A percentile compares a stretch with the other conserved stretches of the same genome.
These are phyloP conservation scores for Lagenaria siceraria DNA, from an alignment of 306 rosid species.

Conservation along the genomic window DNA sequence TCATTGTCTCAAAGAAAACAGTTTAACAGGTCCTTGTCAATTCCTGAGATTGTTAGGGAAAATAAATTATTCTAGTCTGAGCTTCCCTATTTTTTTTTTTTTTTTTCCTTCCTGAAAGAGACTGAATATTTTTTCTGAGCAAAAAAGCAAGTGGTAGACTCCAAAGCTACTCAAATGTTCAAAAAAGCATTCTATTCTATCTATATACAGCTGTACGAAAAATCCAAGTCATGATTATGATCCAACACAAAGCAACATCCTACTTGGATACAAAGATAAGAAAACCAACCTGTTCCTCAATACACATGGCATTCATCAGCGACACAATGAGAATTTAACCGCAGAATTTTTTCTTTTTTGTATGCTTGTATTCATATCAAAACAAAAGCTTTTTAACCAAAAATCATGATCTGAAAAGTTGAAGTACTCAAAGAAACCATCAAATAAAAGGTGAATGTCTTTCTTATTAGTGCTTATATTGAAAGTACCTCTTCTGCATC, in stretches of 20 bases:
- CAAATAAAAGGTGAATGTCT: not conserved
- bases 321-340: conserved; percentile 10
- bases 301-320: conserved; percentile 22
- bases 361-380: not conserved
- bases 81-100: not conserved
- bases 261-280: conserved; percentile 82
- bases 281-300: conserved; percentile 44
- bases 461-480: not conserved
- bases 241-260: conserved; percentile 56
- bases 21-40: conserved; percentile 1
- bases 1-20: conserved; percentile 7
- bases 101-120: not conserved
- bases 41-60: not conserved
- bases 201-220: conserved; percentile 32
- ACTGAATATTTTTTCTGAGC: conserved; percentile 10
- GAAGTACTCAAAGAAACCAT: not conserved
- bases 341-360: not conserved
- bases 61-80: not conserved
- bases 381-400: not conserved
- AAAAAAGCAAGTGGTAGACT: conserved; percentile 35
- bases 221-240: conserved; percentile 36
- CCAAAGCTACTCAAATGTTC: conserved; percentile 61
- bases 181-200: conserved; percentile 13
- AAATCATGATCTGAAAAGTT: conserved; percentile 8
- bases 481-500: conserved; percentile 4